Base-by-base conservation (phyloP, 257 asterid species). In the Plantago major region DNA sequence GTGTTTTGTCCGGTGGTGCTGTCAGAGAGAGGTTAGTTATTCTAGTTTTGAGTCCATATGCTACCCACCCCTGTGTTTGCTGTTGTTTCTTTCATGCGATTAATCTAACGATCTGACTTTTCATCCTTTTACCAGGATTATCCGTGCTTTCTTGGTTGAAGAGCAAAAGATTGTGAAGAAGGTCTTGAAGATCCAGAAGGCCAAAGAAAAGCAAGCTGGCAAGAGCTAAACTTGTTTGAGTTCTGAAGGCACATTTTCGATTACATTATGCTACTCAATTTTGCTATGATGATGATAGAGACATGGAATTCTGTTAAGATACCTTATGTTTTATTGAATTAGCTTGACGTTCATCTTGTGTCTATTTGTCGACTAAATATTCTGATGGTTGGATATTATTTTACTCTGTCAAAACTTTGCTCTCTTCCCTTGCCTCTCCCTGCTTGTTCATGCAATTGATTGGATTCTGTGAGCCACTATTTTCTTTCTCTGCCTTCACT, bases 61-160 rank as follows among this genome's bases (percentile, higher is more conserved):
- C 11, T 53, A 14, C 17, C 6, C 47, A 17, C 42, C 15, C 42
- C 15, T 47, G 10, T 47, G 10, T 13, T 7, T 26, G 28, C 14
- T 43, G 9, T 8, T 18, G 30, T 30, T 3, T 3, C 18, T 8
- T 9, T 54, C 55, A 14, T 28, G 16, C 38, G 45, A 14, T 18
- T 17, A 42, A 44, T 43, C 8, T 46, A 60, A 14, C 5, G 3
- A 9, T 60, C 13, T 45, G 7, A 42, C 40, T 17, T 18, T 63
- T 17, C 14, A 13, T 11, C 10, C 46, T 42, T 26, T 17, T n/a
- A 5, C 43, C 33, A 85, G 90, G 83, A 85, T 85, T 17, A 80
- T 85, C 51, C 80, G 90, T 2, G 90, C 90, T 50, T 85, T 85
- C 82, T 75, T 82, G 74, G 90, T 85, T 56, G 94, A 85, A 72